These are phyloP conservation scores for Salix dunnii DNA, from an alignment of 345 rosid species.

Conservation along the genomic window DNA sequence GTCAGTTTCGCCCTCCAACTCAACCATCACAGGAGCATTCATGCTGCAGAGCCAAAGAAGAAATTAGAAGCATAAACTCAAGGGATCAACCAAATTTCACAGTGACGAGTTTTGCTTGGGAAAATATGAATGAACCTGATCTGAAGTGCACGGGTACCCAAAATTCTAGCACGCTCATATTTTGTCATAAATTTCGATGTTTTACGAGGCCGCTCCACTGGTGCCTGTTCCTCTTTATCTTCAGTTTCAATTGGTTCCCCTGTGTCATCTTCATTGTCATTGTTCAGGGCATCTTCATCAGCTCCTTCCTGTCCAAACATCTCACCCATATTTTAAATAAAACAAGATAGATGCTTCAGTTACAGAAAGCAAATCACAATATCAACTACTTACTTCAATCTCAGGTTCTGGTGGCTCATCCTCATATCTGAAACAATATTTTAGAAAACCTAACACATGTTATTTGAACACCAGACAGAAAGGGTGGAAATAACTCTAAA, in stretches of 20 bases:
- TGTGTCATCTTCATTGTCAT: conserved; percentile 49
- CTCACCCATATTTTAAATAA: conserved; percentile 3
- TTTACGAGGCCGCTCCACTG: conserved; percentile 46
- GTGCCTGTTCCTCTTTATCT: conserved; percentile 47
- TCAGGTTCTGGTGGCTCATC: conserved; percentile 91
- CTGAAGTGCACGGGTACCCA: conserved; percentile 80
- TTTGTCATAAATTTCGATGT: conserved; percentile 79
- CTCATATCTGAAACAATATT: conserved; percentile 46
- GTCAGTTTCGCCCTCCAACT: conserved; percentile 86
- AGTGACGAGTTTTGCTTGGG: background rate
- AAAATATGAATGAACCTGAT: conserved; percentile 46
- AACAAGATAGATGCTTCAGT: background rate
- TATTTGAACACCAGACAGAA: background rate
- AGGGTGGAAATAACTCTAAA: background rate
- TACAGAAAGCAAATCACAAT: background rate
- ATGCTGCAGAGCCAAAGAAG: conserved; percentile 44
- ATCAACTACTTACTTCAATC: conserved; percentile 49
- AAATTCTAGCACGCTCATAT: conserved; percentile 80
- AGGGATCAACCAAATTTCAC: background rate
- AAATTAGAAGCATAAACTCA: background rate
- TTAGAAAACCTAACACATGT: background rate
- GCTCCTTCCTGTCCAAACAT: conserved; percentile 61
- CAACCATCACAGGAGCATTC: conserved; percentile 96
- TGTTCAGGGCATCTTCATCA: conserved; percentile 58
- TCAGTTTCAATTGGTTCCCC: conserved; percentile 66